phyloP scores from a whole-genome alignment of 2,329 filamentous ascomycete genomes.

The Diplodia mutila region DNA sequence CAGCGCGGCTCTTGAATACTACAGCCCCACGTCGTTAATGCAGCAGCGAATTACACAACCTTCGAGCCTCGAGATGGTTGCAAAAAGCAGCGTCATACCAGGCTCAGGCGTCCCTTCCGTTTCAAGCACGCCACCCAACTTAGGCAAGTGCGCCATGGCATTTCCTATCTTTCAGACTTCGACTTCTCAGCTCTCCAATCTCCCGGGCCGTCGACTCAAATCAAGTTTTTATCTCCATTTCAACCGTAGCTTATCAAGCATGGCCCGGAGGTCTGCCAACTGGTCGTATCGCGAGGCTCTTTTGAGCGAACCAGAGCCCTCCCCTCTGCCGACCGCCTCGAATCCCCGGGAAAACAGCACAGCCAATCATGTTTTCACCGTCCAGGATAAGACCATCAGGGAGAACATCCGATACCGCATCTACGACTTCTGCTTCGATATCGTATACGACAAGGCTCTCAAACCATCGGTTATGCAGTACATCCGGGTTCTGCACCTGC shows the following conservation, averaged over 20 bases:
- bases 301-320: neutral
- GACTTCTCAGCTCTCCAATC: neutral
- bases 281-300: neutral
- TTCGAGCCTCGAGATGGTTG: too few relatives aligned
- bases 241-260: neutral
- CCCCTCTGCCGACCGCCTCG: neutral
- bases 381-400: neutral
- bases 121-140: neutral
- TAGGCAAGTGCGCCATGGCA: neutral
- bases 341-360: too few relatives aligned
- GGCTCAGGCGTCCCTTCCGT: neutral
- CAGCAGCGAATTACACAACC: too few relatives aligned
- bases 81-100: too few relatives aligned
- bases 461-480: neutral
- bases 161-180: neutral
- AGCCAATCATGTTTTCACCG: neutral
- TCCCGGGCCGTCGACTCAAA: neutral
- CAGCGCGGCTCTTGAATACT: too few relatives aligned
- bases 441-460: neutral
- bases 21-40: too few relatives aligned
- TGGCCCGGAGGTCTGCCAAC: neutral
- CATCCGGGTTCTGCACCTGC: neutral
- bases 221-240: neutral
- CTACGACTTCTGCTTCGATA: slow-evolving; percentile 11
- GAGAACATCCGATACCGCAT: slow-evolving; percentile 10